Conservation (phyloP, 176 grass and related monocot genomes). For the Coix lacrymajobi region DNA sequence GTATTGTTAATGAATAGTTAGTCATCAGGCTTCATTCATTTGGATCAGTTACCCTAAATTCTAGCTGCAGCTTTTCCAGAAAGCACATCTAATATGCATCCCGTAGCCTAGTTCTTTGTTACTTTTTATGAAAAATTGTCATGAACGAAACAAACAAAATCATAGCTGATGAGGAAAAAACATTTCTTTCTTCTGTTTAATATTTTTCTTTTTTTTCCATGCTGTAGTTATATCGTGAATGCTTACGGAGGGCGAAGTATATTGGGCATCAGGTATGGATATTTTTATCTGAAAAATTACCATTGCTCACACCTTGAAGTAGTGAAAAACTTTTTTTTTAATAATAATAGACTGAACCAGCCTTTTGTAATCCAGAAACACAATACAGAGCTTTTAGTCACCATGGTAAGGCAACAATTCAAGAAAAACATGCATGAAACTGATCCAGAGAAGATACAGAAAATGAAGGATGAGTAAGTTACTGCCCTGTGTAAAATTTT, state of each 20-base stretch:
- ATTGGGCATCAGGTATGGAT: slow-evolving; percentile 59
- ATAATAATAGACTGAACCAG: slow-evolving; percentile 19
- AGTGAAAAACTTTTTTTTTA: neutral
- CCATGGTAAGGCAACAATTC: slow-evolving; percentile 93
- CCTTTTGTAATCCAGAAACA: slow-evolving; percentile 69
- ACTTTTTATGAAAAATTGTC: neutral
- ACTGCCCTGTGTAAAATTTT: neutral
- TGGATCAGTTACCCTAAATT: neutral
- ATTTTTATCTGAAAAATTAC: neutral
- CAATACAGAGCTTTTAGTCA: slow-evolving; percentile 75
- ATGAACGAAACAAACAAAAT: neutral
- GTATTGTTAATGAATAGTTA: neutral
- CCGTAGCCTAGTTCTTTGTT: neutral
- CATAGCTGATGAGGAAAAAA: neutral
- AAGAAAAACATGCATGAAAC: slow-evolving; percentile 97
- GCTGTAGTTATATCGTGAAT: slow-evolving; percentile 55
- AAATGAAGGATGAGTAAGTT: slow-evolving; percentile 93
- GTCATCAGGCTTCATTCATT: neutral
- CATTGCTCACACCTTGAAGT: neutral
- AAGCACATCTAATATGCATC: neutral
- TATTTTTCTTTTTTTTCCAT: slow-evolving; percentile 1
- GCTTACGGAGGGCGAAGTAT: slow-evolving; percentile 65
- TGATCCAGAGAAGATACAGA: slow-evolving; percentile 93
- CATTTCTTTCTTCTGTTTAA: neutral
- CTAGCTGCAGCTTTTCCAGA: neutral